These are phyloP conservation scores for Colletotrichum sp. DNA, from an alignment of 2,329 filamentous ascomycete species.

Conservation along the genomic window DNA sequence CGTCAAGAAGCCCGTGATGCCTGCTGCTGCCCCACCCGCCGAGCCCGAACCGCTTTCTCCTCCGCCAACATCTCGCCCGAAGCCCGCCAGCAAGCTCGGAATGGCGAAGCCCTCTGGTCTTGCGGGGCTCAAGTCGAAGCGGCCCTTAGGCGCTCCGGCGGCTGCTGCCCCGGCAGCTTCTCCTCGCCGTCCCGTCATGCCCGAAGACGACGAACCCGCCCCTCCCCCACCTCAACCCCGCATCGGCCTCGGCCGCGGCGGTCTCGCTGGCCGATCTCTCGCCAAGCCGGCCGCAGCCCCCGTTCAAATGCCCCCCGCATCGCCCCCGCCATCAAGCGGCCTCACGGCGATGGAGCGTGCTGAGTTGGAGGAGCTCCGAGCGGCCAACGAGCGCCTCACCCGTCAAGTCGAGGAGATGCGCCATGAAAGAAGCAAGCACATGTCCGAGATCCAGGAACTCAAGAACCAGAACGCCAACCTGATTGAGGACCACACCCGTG, in stretches of 20 bases:
- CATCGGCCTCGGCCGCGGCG: slow-evolving; percentile 74
- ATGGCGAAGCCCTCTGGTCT: slow-evolving; percentile 58
- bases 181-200: slow-evolving; percentile 59
- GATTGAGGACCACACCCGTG: slow-evolving; percentile 95
- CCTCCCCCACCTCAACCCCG: slow-evolving; percentile 65
- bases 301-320: slow-evolving; percentile 52
- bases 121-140: slow-evolving; percentile 65
- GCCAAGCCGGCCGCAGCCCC: slow-evolving; percentile 71
- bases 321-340: slow-evolving; percentile 66
- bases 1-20: slow-evolving; percentile 46
- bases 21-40: slow-evolving; percentile 32
- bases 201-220: slow-evolving; percentile 60
- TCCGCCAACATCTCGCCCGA: slow-evolving; percentile 60
- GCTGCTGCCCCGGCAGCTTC: slow-evolving; percentile 26
- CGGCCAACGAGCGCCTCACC: slow-evolving; percentile 79
- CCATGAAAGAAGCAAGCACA: slow-evolving; percentile 80
- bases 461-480: slow-evolving; percentile 97
- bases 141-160: slow-evolving; percentile 45
- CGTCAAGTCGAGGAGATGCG: slow-evolving; percentile 81
- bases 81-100: slow-evolving; percentile 56
- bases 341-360: slow-evolving; percentile 82
- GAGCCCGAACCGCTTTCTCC: slow-evolving; percentile 62
- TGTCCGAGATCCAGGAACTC: slow-evolving; percentile 89
- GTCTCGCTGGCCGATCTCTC: slow-evolving; percentile 84
- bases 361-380: slow-evolving; percentile 88